Base-by-base conservation (phyloP, 306 rosid genomes). In the Quercus gilva region DNA sequence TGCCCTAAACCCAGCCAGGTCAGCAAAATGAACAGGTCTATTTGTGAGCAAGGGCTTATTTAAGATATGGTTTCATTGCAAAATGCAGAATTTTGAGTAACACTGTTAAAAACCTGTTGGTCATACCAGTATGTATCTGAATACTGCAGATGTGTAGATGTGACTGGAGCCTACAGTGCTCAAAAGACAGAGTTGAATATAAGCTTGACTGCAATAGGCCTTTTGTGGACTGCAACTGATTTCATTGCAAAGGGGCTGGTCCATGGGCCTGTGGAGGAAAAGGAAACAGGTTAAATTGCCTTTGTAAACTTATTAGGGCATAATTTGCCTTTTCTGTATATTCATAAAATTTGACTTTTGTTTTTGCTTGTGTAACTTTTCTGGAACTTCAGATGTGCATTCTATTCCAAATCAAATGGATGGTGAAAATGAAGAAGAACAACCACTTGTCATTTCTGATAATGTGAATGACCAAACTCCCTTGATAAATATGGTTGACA, bases 131-230 rank as follows among this genome's bases (percentile, higher is more conserved):
- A 81, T 77, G 71, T 64, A 78, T 80, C 72, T 83, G 76, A 77
- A 43, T 81, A 35, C 78, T 85, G 76, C 97, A 94, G 99, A 74
- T 94, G 97, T 88, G 87, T 94, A 57, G 96, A 92, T 85, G 97
- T 92, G 82, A 91, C 95, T 58, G 99, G 97, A 75, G 97, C 99
- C 77, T 94, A 94, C 87, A 91, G 97, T 89, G 90, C 97, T 84
- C 99, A 92, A 74, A 92, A 90, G 88, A 92, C 99, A 3, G 99
- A 94, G 87, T 87, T 94, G 86, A 94, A 92, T 86, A 94, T 94
- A 90, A 92, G 99, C 86, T 75, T 94, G 89, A 92, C 97, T 52
- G 95, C 97, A 41, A 87, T 94, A 76, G 97, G 97, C 80, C 97
- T 94, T 63, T 75, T 92, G 80, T 94, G 99, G 99, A 90, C 99